Conservation (phyloP, 2,329 filamentous ascomycete species). For the Ambrosiella xylebori region DNA sequence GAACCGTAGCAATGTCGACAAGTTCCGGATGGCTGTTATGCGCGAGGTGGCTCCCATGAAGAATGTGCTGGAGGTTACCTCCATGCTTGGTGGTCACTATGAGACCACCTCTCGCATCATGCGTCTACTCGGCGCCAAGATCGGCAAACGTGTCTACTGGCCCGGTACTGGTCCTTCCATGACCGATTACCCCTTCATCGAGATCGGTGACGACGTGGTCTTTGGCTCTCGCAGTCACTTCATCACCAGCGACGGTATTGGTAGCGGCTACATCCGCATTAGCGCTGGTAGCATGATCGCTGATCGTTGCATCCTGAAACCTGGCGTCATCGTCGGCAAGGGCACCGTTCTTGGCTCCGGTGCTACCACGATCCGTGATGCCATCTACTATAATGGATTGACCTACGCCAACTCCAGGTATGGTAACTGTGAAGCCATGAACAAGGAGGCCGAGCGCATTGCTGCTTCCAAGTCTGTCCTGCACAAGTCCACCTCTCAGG, state of each 20-base stretch:
- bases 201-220: conserved; percentile 41
- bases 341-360: conserved; percentile 36
- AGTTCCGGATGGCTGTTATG: conserved; percentile 28
- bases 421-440: conserved; percentile 30
- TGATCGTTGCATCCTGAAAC: conserved; percentile 34
- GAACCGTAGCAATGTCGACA: conserved; percentile 21
- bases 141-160: conserved; percentile 39
- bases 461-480: neutral
- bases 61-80: conserved; percentile 29
- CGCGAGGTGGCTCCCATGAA: conserved; percentile 27
- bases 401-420: conserved; percentile 36
- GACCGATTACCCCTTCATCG: conserved; percentile 35
- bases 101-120: conserved; percentile 34
- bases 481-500: neutral
- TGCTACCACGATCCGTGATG: conserved; percentile 29
- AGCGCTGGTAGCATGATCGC: conserved; percentile 36
- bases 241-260: conserved; percentile 33
- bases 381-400: conserved; percentile 26
- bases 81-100: conserved; percentile 37
- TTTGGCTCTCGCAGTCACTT: conserved; percentile 39
- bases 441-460: neutral
- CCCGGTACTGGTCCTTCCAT: conserved; percentile 36
- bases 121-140: conserved; percentile 32
- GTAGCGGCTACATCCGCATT: conserved; percentile 31
- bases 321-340: conserved; percentile 32